Evolutionary conservation across 139 green algal species (phyloP).

Genomic region (Picochlorum costavermella): DNA sequence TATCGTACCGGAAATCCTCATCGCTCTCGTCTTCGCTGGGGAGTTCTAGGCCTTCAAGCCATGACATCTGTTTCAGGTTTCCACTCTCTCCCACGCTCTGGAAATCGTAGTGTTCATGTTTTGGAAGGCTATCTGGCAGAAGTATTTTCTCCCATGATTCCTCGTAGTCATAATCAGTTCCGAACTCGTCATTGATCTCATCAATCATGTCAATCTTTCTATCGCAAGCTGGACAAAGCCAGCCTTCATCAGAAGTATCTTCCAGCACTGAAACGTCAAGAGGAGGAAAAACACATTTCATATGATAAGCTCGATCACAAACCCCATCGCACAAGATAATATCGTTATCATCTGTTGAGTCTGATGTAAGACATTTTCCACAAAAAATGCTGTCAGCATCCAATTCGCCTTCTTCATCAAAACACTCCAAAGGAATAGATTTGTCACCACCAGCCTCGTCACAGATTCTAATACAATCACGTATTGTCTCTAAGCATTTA

Average conservation of each 20-base stretch:
- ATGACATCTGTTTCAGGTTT: background rate
- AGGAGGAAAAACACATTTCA: constrained; percentile 52
- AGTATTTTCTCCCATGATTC: constrained; percentile 36
- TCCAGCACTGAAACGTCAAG: constrained; percentile 26
- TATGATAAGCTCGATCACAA: constrained; percentile 73
- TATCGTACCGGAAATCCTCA: constrained; percentile 19
- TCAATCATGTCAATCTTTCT: constrained; percentile 62
- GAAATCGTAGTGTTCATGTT: background rate
- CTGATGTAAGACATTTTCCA: constrained; percentile 47
- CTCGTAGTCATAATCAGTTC: constrained; percentile 44
- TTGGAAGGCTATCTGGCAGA: constrained; percentile 14
- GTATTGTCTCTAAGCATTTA: constrained; percentile 47
- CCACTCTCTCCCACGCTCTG: background rate
- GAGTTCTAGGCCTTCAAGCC: constrained; percentile 29
- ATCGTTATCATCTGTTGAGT: constrained; percentile 75
- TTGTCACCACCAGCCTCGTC: constrained; percentile 37
- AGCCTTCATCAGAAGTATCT: constrained; percentile 52
- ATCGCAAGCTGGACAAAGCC: constrained; percentile 73
- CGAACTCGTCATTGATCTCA: constrained; percentile 57
- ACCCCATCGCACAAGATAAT: constrained; percentile 85
- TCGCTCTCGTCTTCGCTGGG: constrained; percentile 37
- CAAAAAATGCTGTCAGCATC: constrained; percentile 72
- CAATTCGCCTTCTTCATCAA: constrained; percentile 60
- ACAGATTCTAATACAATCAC: constrained; percentile 45
- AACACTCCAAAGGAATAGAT: constrained; percentile 29